These are phyloP conservation scores for Ceratocystis diversiconidia DNA, from an alignment of 2,329 filamentous ascomycete genomes.

Conservation along the genomic window DNA sequence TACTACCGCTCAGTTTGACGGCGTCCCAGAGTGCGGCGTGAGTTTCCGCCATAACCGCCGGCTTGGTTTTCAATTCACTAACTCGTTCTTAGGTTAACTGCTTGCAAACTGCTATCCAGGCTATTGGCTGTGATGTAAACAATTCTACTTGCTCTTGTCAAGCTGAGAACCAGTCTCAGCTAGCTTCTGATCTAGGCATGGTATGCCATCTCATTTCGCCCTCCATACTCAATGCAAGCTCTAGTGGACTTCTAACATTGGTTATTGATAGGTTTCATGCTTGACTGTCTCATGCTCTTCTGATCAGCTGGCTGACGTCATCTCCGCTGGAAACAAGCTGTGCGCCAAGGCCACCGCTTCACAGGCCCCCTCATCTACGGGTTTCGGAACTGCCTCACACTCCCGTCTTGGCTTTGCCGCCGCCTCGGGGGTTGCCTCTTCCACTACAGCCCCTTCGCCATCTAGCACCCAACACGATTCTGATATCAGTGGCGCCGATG, in stretches of 20 bases:
- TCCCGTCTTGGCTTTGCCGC: constrained; percentile 9
- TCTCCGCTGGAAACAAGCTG: constrained; percentile 23
- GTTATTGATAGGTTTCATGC: constrained; percentile 21
- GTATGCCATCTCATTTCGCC: constrained; percentile 19
- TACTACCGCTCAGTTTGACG: constrained; percentile 28
- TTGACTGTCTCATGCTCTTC: constrained; percentile 26
- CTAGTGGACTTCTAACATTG: neutral
- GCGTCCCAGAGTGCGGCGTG: constrained; percentile 30
- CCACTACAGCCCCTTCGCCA: neutral
- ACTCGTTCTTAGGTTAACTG: constrained; percentile 23
- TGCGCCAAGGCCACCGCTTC: constrained; percentile 23
- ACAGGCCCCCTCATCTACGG: constrained; percentile 9
- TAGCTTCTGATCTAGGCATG: constrained; percentile 20
- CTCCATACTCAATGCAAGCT: neutral
- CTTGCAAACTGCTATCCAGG: constrained; percentile 25
- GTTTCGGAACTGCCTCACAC: neutral
- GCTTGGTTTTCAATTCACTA: neutral
- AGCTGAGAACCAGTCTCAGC: constrained; percentile 24
- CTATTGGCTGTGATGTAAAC: constrained; percentile 26
- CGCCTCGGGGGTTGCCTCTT: constrained; percentile 9
- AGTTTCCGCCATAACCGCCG: constrained; percentile 19
- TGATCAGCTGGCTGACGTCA: constrained; percentile 24
- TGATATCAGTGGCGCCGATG: constrained; percentile 23
- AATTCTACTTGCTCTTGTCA: constrained; percentile 30
- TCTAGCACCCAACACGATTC: constrained; percentile 19